These are phyloP conservation scores for Seiridium unicorne DNA, from an alignment of 2,329 filamentous ascomycete species.

Conservation along the genomic window DNA sequence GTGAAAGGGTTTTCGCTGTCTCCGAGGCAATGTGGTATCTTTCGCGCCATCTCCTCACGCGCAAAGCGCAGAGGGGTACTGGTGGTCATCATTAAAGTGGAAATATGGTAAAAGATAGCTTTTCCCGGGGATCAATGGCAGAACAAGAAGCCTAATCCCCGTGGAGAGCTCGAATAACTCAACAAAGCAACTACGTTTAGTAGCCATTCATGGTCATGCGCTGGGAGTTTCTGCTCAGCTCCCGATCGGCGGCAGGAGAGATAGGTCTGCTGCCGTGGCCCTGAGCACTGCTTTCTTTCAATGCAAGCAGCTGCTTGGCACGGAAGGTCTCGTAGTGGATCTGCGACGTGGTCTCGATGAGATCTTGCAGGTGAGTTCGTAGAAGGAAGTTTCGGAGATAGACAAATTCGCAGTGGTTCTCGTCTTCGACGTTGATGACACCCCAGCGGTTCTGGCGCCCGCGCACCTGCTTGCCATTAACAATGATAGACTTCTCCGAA, in stretches of 20 bases:
- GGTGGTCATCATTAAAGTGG: constrained; percentile 18
- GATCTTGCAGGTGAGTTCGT: constrained; percentile 94
- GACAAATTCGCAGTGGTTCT: constrained; percentile 99
- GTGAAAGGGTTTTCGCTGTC: not conserved
- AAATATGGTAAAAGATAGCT: constrained; percentile 5
- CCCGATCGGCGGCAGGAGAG: constrained; percentile 89
- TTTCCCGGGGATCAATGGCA: constrained; percentile 9
- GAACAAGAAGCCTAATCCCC: constrained; percentile 16
- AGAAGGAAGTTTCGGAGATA: constrained; percentile 98
- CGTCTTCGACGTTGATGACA: constrained; percentile 98
- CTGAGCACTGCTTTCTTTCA: constrained; percentile 96
- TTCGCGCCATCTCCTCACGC: constrained; percentile 13
- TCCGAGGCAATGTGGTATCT: constrained; percentile 10
- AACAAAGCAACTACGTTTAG: constrained; percentile 46
- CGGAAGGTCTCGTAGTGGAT: constrained; percentile 99
- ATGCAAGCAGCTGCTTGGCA: constrained; percentile 93
- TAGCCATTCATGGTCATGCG: constrained; percentile 99
- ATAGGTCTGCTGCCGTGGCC: constrained; percentile 85
- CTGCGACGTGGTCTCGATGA: constrained; percentile 98
- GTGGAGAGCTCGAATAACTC: constrained; percentile 20
- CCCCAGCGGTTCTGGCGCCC: constrained; percentile 99
- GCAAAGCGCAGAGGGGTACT: constrained; percentile 13
- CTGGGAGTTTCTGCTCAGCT: constrained; percentile 95
- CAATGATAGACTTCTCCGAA: constrained; percentile 96
- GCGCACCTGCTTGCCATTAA: constrained; percentile 95